Evolutionary conservation across 805 yeast genomes (phyloP).

Genomic region (Suhomyces tanzawaensis): DNA sequence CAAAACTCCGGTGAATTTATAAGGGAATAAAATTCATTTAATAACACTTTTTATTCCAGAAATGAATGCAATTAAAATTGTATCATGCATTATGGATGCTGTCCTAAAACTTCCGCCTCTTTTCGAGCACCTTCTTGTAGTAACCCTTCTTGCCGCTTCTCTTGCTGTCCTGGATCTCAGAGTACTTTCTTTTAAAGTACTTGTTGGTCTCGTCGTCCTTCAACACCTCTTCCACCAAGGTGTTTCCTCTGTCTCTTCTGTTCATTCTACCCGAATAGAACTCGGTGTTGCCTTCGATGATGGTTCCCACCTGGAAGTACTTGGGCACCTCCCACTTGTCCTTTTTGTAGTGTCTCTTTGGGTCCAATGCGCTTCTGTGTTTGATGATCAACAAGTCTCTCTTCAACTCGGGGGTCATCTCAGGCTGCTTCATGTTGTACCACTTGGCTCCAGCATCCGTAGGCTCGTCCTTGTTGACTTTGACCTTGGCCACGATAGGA

Average conservation of each 20-base stretch:
- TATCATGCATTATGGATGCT: too few species aligned
- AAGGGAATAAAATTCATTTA: too few species aligned
- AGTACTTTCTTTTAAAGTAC: constrained; percentile 82
- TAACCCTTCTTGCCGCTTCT: constrained; percentile 64
- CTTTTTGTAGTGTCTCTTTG: constrained; percentile 91
- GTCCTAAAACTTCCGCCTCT: constrained; percentile 51
- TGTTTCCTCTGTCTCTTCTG: constrained; percentile 69
- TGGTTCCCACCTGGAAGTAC: constrained; percentile 84
- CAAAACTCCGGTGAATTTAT: too few species aligned
- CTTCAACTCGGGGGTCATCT: constrained; percentile 66
- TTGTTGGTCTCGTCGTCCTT: constrained; percentile 64
- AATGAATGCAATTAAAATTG: too few species aligned
- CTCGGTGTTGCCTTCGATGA: constrained; percentile 79
- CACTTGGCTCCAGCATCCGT: constrained; percentile 58
- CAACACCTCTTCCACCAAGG: constrained; percentile 79
- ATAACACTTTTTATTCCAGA: too few species aligned
- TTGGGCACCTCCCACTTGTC: constrained; percentile 77
- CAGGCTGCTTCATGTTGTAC: constrained; percentile 79
- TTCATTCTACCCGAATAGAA: constrained; percentile 65
- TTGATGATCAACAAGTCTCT: constrained; percentile 77
- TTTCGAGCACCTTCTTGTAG: constrained; percentile 60
- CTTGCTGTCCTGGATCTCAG: constrained; percentile 68
- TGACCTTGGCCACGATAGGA: constrained; percentile 34
- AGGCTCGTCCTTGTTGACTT: constrained; percentile 11
- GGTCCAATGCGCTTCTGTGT: constrained; percentile 89